A percentile compares a stretch with the other conserved stretches of the same genome.
Conservation (phyloP, 2,329 filamentous ascomycete species). For the Penicillium concentricum region DNA sequence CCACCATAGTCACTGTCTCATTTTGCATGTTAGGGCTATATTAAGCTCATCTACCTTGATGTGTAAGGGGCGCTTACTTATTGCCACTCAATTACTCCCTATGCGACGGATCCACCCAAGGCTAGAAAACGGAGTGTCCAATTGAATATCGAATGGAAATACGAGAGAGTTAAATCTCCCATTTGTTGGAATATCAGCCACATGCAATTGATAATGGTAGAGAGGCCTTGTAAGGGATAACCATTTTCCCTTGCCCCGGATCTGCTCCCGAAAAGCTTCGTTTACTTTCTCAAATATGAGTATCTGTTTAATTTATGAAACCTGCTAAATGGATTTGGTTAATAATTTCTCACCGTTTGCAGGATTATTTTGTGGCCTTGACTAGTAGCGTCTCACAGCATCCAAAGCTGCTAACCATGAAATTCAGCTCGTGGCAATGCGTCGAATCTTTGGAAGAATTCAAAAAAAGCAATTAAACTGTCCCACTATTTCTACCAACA, state of each 20-base stretch:
- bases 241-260: not conserved
- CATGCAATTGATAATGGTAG: not conserved
- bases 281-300: not conserved
- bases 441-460: not conserved
- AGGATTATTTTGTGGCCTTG: not conserved
- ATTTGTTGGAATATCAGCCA: not conserved
- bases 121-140: not conserved
- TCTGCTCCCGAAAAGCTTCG: not conserved
- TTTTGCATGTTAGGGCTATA: constrained; percentile 4
- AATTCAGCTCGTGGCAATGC: not conserved
- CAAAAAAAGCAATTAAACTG: not conserved
- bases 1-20: constrained; percentile 2
- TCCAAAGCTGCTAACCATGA: not conserved
- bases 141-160: not conserved
- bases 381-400: not conserved
- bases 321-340: not conserved
- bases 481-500: not conserved
- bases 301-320: not conserved
- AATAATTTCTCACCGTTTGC: not conserved
- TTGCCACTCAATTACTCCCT: not conserved
- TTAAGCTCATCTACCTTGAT: constrained; percentile 9
- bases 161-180: not conserved
- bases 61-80: constrained; percentile 10
- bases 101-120: not conserved
- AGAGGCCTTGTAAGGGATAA: not conserved